Evolutionary conservation across 495 filamentous ascomycete genomes (phyloP), one percentile per base, ranked within the genome.

Genomic region (Evansstolkia leycettana): DNA sequence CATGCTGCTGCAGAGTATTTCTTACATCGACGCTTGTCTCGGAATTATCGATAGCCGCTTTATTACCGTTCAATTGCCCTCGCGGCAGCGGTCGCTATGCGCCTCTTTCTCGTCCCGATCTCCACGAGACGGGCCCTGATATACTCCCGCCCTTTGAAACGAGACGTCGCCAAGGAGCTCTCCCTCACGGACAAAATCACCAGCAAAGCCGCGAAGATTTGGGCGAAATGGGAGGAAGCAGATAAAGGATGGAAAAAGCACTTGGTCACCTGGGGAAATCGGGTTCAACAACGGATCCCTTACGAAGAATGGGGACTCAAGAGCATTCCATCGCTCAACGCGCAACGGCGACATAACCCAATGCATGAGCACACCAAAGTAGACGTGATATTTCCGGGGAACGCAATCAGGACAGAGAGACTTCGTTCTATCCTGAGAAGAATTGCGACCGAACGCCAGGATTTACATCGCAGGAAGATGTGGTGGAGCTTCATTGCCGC

Each of bases 231-330:
- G 89, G 90, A 96, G 55, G 77, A 78, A 48, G 75, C 78, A 38
- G 79, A 90, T 3, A 67, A 65, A 32, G 78, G 81, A 20, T 96
- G 89, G 90, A 83, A 95, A 60, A 85, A 82, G 43, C 72, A 70
- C 39, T 65, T 94, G 18, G 88, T 88, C 14, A 67, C 66, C 34
- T 90, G 88, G 54, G 90, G 92, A 17, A 95, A 96, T 63, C 67
- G 73, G 17, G 71, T 82, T 7, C 70, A 96, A 34, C 80, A 81
- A 48, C 73, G 84, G 27, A 88, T 99, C 45, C 84, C 89, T 1
- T 94, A 80, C 54, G 84, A 95, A 60, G 90, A 99, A 81, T 99
- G 90, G 80, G 89, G 84, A 0, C 63, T 98, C 31, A 96, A 96
- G 60, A 89, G 84, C 35, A 81, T 98, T 25, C 90, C 90, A 2